Percentiles rank a stretch among this genome's conserved stretches.
Conservation (phyloP, 1,284 basidiomycete genomes). For the Phellopilus nigrolimitatus region DNA sequence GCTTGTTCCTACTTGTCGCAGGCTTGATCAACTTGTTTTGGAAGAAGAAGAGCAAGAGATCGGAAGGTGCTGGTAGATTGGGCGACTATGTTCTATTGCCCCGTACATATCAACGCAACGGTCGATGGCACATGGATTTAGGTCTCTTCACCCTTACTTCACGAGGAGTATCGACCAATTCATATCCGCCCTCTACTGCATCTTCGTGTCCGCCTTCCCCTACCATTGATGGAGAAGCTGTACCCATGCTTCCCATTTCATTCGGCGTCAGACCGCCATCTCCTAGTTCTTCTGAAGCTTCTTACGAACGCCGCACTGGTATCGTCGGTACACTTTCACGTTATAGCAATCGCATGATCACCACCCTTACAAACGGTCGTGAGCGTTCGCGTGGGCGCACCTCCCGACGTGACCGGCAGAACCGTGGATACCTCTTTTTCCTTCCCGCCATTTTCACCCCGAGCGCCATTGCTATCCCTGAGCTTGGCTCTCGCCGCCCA, state of each 20-base stretch:
- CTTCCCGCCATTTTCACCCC: conserved; percentile 73
- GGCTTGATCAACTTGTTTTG: conserved; percentile 61
- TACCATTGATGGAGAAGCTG: conserved; percentile 45
- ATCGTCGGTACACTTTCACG: conserved; percentile 45
- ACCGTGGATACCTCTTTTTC: conserved; percentile 68
- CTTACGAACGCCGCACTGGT: conserved; percentile 32
- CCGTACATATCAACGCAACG: conserved; percentile 60
- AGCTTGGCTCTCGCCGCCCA: conserved; percentile 29
- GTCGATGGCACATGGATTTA: conserved; percentile 67
- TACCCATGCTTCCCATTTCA: conserved; percentile 60
- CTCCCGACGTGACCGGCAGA: conserved; percentile 43
- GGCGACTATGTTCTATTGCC: conserved; percentile 72
- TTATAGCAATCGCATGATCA: conserved; percentile 49
- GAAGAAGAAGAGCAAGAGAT: conserved; percentile 44
- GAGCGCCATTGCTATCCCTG: conserved; percentile 44
- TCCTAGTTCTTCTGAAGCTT: conserved; percentile 45
- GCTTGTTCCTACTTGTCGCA: conserved; percentile 62
- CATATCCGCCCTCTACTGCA: conserved; percentile 45
- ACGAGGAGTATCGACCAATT: conserved; percentile 34
- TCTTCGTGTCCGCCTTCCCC: conserved; percentile 36
- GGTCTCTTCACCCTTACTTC: conserved; percentile 51
- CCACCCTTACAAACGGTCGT: conserved; percentile 39
- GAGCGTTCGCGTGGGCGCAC: conserved; percentile 37
- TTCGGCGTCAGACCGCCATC: conserved; percentile 55
- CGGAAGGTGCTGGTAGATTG: conserved; percentile 49